A percentile compares a stretch with the other conserved stretches of the same genome.
These are phyloP conservation scores for Hypoxylon sp. DNA, from an alignment of 2,329 filamentous ascomycete genomes.

Conservation along the genomic window DNA sequence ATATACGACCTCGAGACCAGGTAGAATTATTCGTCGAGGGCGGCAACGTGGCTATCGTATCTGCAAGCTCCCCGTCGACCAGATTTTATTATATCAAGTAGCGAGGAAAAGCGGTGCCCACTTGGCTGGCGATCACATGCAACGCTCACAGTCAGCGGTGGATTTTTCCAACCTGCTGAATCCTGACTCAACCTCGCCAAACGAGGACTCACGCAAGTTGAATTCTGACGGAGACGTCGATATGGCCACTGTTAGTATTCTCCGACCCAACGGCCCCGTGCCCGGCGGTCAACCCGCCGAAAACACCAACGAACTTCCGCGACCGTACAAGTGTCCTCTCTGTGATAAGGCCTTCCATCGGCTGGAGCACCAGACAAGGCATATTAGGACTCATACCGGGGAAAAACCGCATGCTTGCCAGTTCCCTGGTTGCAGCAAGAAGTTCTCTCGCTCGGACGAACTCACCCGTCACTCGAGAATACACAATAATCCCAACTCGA, in stretches of 20 bases:
- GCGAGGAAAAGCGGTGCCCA: slow-evolving; percentile 44
- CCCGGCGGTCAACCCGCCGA: slow-evolving; percentile 72
- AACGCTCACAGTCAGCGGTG: slow-evolving; percentile 77
- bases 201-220: slow-evolving; percentile 44
- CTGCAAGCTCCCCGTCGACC: slow-evolving; percentile 19
- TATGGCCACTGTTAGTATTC: slow-evolving; percentile 67
- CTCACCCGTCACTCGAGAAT: slow-evolving; percentile 96
- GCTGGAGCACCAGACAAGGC: slow-evolving; percentile 88
- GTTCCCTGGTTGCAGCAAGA: slow-evolving; percentile 95
- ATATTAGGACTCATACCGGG: slow-evolving; percentile 97
- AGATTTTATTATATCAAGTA: slow-evolving; percentile 34
- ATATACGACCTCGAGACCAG: slow-evolving; percentile 3
- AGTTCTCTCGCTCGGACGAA: slow-evolving; percentile 96
- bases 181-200: slow-evolving; percentile 60
- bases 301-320: slow-evolving; percentile 78
- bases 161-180: slow-evolving; percentile 83
- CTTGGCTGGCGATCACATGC: slow-evolving; percentile 72
- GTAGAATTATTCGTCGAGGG: slow-evolving; percentile 3
- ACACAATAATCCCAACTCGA: slow-evolving; percentile 98
- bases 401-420: slow-evolving; percentile 98
- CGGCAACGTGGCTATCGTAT: slow-evolving; percentile 24
- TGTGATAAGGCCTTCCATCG: slow-evolving; percentile 99
- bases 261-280: slow-evolving; percentile 72
- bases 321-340: slow-evolving; percentile 97
- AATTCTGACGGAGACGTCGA: slow-evolving; percentile 56